Percentiles rank a stretch among this genome's conserved stretches.
Conservation (phyloP, 2,329 filamentous ascomycete species). For the Diaporthe helianthi region DNA sequence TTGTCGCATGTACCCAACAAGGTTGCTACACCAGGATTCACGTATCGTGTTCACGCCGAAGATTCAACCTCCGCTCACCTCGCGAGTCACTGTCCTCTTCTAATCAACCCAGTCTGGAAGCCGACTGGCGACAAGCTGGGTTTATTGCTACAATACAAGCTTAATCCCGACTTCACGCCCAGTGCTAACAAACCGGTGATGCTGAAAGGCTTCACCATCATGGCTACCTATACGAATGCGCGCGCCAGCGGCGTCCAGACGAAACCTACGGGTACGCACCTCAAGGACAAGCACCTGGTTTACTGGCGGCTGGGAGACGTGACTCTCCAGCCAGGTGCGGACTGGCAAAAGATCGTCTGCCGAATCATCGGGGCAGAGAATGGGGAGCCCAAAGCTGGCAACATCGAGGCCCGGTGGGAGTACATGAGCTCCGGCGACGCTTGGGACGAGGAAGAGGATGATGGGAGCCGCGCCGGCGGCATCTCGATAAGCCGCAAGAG, state of each 20-base stretch:
- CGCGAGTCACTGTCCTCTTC: conserved; percentile 70
- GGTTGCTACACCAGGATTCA: conserved; percentile 83
- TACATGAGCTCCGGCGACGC: conserved; percentile 43
- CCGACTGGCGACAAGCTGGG: conserved; percentile 85
- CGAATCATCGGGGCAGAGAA: conserved; percentile 77
- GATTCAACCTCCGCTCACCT: conserved; percentile 49
- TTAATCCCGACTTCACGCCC: conserved; percentile 71
- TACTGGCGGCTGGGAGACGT: conserved; percentile 85
- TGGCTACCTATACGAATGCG: conserved; percentile 73
- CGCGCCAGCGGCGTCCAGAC: conserved; percentile 73
- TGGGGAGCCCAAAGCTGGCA: conserved; percentile 73
- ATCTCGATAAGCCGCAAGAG: conserved; percentile 69
- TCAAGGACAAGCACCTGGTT: conserved; percentile 77
- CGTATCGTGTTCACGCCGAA: conserved; percentile 85
- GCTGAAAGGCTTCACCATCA: conserved; percentile 76
- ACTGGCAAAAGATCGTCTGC: conserved; percentile 80
- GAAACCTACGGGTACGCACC: conserved; percentile 80
- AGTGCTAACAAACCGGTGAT: conserved; percentile 50
- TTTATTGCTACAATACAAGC: conserved; percentile 81
- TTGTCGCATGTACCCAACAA: conserved; percentile 69
- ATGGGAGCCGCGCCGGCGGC: conserved; percentile 57
- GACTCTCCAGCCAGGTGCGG: conserved; percentile 58
- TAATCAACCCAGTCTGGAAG: conserved; percentile 81
- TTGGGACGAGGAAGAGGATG: conserved; percentile 43
- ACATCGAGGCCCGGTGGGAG: conserved; percentile 86